phyloP scores from a whole-genome alignment of 441 rosid genomes.

The Gossypium aridum region DNA sequence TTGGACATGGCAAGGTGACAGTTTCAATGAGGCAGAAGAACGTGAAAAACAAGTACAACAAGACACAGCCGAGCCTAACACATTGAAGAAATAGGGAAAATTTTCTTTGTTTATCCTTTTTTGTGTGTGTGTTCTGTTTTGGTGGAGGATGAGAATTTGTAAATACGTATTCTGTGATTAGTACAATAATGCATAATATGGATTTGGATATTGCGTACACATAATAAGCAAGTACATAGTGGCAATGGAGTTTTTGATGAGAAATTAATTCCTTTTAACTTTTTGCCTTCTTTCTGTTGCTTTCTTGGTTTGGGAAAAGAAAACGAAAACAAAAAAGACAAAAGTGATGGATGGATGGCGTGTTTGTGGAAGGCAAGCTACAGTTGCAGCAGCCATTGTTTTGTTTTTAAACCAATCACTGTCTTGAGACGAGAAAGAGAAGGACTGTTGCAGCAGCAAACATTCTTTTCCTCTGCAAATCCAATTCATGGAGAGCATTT shows the following conservation, averaged over 20 bases:
- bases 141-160: constrained; percentile 15
- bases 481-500: not conserved
- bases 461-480: not conserved
- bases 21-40: constrained; percentile 8
- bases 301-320: too few species aligned
- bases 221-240: not conserved
- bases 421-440: not conserved
- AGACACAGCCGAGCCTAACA: not conserved
- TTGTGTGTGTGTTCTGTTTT: not conserved
- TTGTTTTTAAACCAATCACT: not conserved
- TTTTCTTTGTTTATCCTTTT: constrained; percentile 2
- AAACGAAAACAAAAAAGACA: too few species aligned
- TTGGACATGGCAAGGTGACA: constrained; percentile 92
- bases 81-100: not conserved
- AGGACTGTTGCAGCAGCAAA: not conserved
- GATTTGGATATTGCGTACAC: not conserved
- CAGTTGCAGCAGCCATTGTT: not conserved
- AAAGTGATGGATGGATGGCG: too few species aligned
- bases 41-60: not conserved
- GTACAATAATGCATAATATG: not conserved
- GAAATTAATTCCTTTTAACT: not conserved
- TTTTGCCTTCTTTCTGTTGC: not conserved
- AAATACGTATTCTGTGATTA: constrained; percentile 10
- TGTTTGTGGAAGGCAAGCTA: too few species aligned
- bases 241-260: not conserved